These are phyloP conservation scores for Trichosanthes truncata DNA, from an alignment of 306 rosid species.

Conservation along the genomic window DNA sequence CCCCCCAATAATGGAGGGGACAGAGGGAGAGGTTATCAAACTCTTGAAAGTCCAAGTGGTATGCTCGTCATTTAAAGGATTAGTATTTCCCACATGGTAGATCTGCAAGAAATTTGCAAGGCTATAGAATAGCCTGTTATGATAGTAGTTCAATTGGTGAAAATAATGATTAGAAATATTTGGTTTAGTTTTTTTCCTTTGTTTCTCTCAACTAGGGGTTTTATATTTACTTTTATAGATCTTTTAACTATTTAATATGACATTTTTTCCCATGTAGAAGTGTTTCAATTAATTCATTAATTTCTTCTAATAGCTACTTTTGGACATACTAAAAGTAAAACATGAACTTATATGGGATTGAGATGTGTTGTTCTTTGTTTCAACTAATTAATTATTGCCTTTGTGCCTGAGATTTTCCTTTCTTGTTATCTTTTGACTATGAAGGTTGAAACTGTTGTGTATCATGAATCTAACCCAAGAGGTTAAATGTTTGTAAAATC, in stretches of 20 bases:
- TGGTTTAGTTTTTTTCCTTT: background rate
- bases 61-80: background rate
- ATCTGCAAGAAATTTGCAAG: background rate
- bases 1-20: constrained; percentile 63
- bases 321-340: background rate
- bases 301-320: background rate
- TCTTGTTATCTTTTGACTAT: background rate
- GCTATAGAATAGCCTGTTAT: background rate
- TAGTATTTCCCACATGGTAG: background rate
- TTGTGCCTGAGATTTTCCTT: background rate
- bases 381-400: background rate
- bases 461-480: background rate
- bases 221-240: background rate
- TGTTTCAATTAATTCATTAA: background rate
- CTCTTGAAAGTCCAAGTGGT: constrained; percentile 62
- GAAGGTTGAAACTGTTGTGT: background rate
- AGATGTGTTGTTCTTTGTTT: background rate
- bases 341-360: background rate
- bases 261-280: background rate
- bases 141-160: background rate
- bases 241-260: background rate
- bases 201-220: background rate
- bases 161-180: background rate
- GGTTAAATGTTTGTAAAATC: background rate
- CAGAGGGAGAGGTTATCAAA: constrained; percentile 62